Base-by-base conservation (phyloP, 768 basidiomycete species). In the Tylopilus sp. region DNA sequence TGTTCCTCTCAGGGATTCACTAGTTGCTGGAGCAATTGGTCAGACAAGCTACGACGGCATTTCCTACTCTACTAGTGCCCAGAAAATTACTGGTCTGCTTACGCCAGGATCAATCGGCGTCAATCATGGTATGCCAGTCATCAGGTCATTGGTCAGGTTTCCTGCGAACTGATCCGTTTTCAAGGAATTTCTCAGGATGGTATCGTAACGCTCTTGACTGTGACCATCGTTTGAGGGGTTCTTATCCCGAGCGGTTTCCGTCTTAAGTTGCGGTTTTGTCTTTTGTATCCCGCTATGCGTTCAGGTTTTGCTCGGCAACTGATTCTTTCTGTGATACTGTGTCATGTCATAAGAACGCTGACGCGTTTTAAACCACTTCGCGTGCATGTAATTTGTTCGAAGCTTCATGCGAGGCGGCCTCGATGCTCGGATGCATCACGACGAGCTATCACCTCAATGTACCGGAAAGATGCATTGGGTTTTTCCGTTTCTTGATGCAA, bases 171-270 rank as follows among this genome's bases (percentile, higher is more conserved):
- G 37, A 41, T 50, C 22, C 22, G 29, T 17, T 45, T 55, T 30
- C n/a, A 17, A 84, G 84, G 72, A 19, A 85, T 85, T 50, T 74
- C 83, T 5, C 75, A 75, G 38, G 83, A 85, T 59, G 83, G 84
- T 26, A 72, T 77, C 42, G 77, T 80, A 10, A 77, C 73, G 1
- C 63, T 85, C 21, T 66, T 85, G 48, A 84, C 80, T 0, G 78
- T 84, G 14, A 77, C 70, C 2, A 76, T 79, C 41, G 31, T 67
- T 41, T 72, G 57, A 69, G 25, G 22, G 44, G 14, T 6, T 31
- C 48, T 14, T 31, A 14, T 22, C 13, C 14, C n/a, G 28, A 22
- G 16, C 14, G 34, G 4, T 7, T 25, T 30, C 38, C 3, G 6
- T 36, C 11, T n/a, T 17, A n/a, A n/a, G 28, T 24, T 6, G 10